Percentiles rank a stretch among this genome's conserved stretches.
phyloP scores from a whole-genome alignment of 768 basidiomycete genomes.

The Suillus tomentosus region DNA sequence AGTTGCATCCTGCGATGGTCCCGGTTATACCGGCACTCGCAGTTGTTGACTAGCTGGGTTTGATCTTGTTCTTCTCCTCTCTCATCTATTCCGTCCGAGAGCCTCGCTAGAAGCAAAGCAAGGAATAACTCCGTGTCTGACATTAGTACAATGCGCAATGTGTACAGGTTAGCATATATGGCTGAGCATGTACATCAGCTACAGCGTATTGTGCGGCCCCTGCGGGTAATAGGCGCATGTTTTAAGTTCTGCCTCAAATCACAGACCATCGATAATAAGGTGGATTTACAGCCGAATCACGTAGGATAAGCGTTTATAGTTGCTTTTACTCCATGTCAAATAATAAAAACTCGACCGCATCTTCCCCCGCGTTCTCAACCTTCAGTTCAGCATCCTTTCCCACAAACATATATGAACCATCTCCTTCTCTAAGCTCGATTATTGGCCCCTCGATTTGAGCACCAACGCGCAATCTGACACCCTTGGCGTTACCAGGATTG shows the following conservation, averaged over 20 bases:
- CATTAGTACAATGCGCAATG: background rate
- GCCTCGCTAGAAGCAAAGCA: background rate
- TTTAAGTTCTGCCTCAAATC: background rate
- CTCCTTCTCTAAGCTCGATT: slow-evolving; percentile 76
- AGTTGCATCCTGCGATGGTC: background rate
- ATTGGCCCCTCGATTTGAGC: slow-evolving; percentile 41
- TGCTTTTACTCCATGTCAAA: slow-evolving; percentile 67
- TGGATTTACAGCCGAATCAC: background rate
- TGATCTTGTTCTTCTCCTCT: background rate
- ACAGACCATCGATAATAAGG: background rate
- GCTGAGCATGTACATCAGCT: background rate
- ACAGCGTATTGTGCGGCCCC: background rate
- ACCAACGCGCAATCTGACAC: slow-evolving; percentile 59
- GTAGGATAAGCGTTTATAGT: background rate
- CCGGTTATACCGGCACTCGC: background rate
- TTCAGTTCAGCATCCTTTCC: slow-evolving; percentile 36
- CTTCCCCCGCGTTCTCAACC: slow-evolving; percentile 67
- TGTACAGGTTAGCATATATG: background rate
- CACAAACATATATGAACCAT: slow-evolving; percentile 75
- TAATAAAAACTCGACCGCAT: slow-evolving; percentile 70
- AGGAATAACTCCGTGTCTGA: background rate
- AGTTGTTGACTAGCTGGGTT: background rate
- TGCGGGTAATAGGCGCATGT: background rate
- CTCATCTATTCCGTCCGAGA: background rate
- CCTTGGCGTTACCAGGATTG: slow-evolving; percentile 55